These are phyloP conservation scores for Sphaerulina populicola DNA, from an alignment of 2,329 filamentous ascomycete species.

Conservation along the genomic window DNA sequence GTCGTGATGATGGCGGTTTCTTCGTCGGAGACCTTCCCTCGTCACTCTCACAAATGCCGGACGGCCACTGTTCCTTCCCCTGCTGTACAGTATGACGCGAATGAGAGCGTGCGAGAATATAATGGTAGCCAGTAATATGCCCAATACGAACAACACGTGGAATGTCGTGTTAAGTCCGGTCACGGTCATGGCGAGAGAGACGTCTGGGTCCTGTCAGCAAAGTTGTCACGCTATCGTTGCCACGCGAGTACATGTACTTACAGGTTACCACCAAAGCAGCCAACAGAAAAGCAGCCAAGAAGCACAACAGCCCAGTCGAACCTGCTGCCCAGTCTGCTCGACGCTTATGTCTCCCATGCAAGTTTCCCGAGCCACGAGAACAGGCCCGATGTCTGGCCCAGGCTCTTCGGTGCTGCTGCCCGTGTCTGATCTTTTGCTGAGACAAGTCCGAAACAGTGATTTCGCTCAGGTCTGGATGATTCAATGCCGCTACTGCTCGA, in stretches of 20 bases:
- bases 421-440: slow-evolving; percentile 21
- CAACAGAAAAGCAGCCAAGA: slow-evolving; percentile 25
- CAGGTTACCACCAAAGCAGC: slow-evolving; percentile 30
- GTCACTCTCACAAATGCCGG: slow-evolving; percentile 17
- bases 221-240: background rate
- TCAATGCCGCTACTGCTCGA: slow-evolving; percentile 24
- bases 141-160: slow-evolving; percentile 69
- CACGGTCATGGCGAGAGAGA: slow-evolving; percentile 61
- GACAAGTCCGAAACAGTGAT: slow-evolving; percentile 24
- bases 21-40: slow-evolving; percentile 13
- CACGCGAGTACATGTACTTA: slow-evolving; percentile 18
- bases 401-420: slow-evolving; percentile 18
- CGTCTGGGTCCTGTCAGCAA: slow-evolving; percentile 46
- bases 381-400: slow-evolving; percentile 10
- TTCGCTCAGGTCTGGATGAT: slow-evolving; percentile 29
- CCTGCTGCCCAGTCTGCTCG: slow-evolving; percentile 10
- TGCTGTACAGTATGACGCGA: slow-evolving; percentile 53
- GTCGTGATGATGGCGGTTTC: slow-evolving; percentile 14
- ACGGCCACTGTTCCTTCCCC: slow-evolving; percentile 7
- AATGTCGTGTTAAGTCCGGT: slow-evolving; percentile 60
- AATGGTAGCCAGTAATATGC: slow-evolving; percentile 64
- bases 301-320: slow-evolving; percentile 18
- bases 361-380: slow-evolving; percentile 6
- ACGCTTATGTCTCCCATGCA: slow-evolving; percentile 7
- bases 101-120: slow-evolving; percentile 75